Base-by-base conservation (phyloP, 371 early-diverging fungal genomes). In the Parasitella parasitica region DNA sequence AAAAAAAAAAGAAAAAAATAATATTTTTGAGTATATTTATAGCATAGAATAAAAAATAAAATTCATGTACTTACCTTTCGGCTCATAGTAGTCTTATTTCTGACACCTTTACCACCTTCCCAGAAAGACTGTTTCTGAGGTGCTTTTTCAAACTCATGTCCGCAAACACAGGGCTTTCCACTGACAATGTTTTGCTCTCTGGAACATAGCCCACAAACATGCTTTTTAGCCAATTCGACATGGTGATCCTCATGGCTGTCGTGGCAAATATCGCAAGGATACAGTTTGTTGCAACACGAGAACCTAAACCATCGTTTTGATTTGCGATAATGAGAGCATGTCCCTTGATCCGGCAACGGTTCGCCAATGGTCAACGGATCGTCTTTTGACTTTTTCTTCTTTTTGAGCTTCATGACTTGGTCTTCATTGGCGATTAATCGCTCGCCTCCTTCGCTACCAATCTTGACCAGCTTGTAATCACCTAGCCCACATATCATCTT, bases 291-390 rank as follows among this genome's bases (percentile, higher is more conserved):
- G 36, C 80, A 82, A 79, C 99, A 99, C 0, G 96, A 94, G 76
- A 99, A 99, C 15, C 97, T 85, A 77, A 98, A 94, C 97, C 97
- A 97, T 50, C 97, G 86, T 54, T 89, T 91, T 6, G 94, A 94
- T 75, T 93, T 94, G 34, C 86, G 83, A 76, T 97, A 99, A 75
- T 99, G 99, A 53, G 80, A 75, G 71, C 99, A 99, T 0, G 93
- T 82, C 0, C 99, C 99, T 54, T 90, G 86, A 37, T 88, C 69
- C 0, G 94, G 94, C 35, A 96, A 76, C 5, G 92, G 86, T 60
- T 90, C 73, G 12, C 93, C 93, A 3, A 88, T 76, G 0, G 83
- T 78, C 20, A 94, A 68, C 11, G 70, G 49, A 3, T 77, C 78
- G 38, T 72, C 77, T 38, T 62, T 71, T 43, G 76, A 80, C 63